Percentiles rank a stretch among this genome's conserved stretches.
phyloP scores from a whole-genome alignment of 2,329 filamentous ascomycete species.

The Aspergillus neotritici region DNA sequence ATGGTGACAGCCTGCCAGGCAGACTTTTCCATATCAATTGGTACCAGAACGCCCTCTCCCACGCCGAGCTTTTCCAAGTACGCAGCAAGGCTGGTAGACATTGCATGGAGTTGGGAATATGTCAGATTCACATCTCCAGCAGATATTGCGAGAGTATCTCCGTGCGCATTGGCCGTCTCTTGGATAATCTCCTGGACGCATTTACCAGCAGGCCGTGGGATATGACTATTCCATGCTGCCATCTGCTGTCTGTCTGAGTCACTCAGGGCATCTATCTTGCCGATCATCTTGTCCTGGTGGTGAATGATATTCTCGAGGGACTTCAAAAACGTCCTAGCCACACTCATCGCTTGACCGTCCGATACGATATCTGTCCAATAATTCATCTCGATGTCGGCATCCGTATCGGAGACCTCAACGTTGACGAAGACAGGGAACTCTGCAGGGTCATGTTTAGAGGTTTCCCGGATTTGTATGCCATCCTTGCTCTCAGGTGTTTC shows the following conservation, averaged over 20 bases:
- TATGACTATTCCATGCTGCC: slow-evolving; percentile 25
- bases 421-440: slow-evolving; percentile 47
- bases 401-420: slow-evolving; percentile 42
- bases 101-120: slow-evolving; percentile 29
- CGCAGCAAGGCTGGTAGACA: slow-evolving; percentile 28
- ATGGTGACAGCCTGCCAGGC: slow-evolving; percentile 26
- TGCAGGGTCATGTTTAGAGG: slow-evolving; percentile 42
- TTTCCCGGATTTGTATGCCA: slow-evolving; percentile 36
- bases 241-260: slow-evolving; percentile 28
- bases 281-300: slow-evolving; percentile 28
- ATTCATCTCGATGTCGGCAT: slow-evolving; percentile 34
- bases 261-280: slow-evolving; percentile 36
- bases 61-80: slow-evolving; percentile 28
- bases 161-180: slow-evolving; percentile 17
- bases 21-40: slow-evolving; percentile 25
- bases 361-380: slow-evolving; percentile 41
- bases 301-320: slow-evolving; percentile 36
- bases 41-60: slow-evolving; percentile 21
- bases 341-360: slow-evolving; percentile 33
- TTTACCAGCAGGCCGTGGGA: slow-evolving; percentile 17
- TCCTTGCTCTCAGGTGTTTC: slow-evolving; percentile 17
- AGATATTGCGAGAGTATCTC: slow-evolving; percentile 24
- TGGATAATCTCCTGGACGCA: slow-evolving; percentile 27
- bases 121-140: slow-evolving; percentile 31
- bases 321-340: slow-evolving; percentile 34